These are phyloP conservation scores for Xerocomellus intermedius DNA, from an alignment of 768 basidiomycete genomes.

Conservation along the genomic window DNA sequence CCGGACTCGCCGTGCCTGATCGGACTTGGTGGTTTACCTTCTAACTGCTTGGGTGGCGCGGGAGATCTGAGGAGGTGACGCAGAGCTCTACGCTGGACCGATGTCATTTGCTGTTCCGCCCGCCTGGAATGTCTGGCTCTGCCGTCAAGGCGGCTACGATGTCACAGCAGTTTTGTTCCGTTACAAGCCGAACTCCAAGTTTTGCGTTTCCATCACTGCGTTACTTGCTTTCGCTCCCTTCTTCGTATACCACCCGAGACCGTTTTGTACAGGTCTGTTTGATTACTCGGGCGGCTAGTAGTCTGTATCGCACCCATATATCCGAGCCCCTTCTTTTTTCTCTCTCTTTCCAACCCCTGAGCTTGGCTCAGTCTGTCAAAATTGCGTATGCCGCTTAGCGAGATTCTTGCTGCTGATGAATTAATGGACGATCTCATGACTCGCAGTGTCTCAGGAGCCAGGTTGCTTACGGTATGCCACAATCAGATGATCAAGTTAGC, in stretches of 20 bases:
- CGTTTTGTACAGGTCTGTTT: neutral
- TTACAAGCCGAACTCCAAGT: neutral
- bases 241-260: neutral
- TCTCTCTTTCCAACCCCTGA: neutral
- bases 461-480: neutral
- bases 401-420: neutral
- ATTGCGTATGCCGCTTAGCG: neutral
- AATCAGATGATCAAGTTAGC: neutral
- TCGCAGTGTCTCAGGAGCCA: neutral
- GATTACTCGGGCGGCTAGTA: neutral
- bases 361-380: neutral
- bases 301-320: neutral
- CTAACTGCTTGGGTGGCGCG: neutral
- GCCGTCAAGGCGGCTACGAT: neutral
- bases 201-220: neutral
- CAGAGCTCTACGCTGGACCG: neutral
- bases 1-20: neutral
- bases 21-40: neutral
- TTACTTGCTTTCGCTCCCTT: neutral
- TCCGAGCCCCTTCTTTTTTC: neutral
- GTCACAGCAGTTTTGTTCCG: neutral
- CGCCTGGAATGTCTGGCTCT: neutral
- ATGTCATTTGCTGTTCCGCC: neutral
- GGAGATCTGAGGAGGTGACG: neutral
- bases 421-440: neutral